Evolutionary conservation across 1,284 basidiomycete genomes (phyloP).

Genomic region (Boletus albobrunnescens): DNA sequence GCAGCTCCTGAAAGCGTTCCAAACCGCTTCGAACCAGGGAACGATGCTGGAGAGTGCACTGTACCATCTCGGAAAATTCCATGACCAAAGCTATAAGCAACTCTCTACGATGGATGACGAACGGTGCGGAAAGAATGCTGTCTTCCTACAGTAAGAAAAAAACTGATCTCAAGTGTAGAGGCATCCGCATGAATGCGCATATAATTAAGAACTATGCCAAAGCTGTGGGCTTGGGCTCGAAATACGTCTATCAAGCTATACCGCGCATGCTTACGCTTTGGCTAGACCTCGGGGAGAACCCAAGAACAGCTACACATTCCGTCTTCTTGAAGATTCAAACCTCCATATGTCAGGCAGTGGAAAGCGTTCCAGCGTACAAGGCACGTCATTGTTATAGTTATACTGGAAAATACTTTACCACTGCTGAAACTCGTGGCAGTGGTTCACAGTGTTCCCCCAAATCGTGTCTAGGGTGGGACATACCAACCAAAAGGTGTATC

Average conservation of each 20-base stretch:
- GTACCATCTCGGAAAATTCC: constrained; percentile 85
- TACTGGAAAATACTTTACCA: background rate
- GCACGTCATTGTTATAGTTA: constrained; percentile 37
- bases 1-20: constrained; percentile 22
- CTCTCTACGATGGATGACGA: constrained; percentile 47
- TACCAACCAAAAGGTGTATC: constrained; percentile 64
- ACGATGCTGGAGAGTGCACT: constrained; percentile 81
- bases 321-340: constrained; percentile 56
- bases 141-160: background rate
- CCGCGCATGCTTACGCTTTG: constrained; percentile 94
- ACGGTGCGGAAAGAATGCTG: constrained; percentile 39
- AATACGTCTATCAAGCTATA: constrained; percentile 95
- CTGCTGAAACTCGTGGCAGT: constrained; percentile 47
- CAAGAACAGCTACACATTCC: constrained; percentile 33
- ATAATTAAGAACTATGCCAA: constrained; percentile 71
- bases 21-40: constrained; percentile 14
- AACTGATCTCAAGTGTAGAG: constrained; percentile 36
- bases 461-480: constrained; percentile 94
- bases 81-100: constrained; percentile 69
- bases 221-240: constrained; percentile 82
- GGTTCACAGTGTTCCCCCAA: constrained; percentile 96
- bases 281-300: constrained; percentile 86
- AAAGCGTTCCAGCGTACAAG: constrained; percentile 71
- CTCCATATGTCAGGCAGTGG: constrained; percentile 53
- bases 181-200: constrained; percentile 55